Base-by-base conservation (phyloP, 371 early-diverging fungal genomes). In the Coemansia sp. region DNA sequence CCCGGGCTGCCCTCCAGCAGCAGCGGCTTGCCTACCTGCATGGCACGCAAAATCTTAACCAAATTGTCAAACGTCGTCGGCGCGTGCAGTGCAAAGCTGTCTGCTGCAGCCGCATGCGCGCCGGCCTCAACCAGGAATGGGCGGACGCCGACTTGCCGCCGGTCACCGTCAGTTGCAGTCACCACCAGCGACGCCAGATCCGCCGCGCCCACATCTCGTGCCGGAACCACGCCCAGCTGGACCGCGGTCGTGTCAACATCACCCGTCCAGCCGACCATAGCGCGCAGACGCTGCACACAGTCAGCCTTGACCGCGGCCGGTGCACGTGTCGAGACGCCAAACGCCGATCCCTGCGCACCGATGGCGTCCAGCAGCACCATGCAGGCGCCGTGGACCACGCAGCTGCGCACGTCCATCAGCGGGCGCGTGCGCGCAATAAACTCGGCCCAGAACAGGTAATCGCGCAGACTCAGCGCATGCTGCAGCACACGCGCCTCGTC, bases 1-100 rank as follows among this genome's bases (percentile, higher is more conserved):
- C 94, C 94, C 3, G 95, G 95, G 49, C 91, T 92, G 53, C 99
- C 99, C 83, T 99, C 99, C 5, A 99, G 83, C 31, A 99, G 81
- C 34, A 99, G 88, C 12, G 99, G 97, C 77, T 95, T 98, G 52
- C 85, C 82, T 7, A 94, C 78, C 66, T 95, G 95, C 84, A 99
- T 80, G 0, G 94, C 97, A n/a, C 99, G 89, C 48, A 99, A 84
- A 12, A 99, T 88, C n/a, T 93, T 87, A 77, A 91, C 83, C 33
- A 92, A 83, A 76, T 99, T 99, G 61, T 90, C 82, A 35, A 84
- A 83, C 6, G 94, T 95, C 0, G 97, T 97, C 5, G 96, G 95
- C 1, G 97, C 96, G 31, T 89, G 66, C 48, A 98, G 76, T 12
- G 92, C 85, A 78, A 94, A 97, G 55, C 83, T 82, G 66, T 83